These are phyloP conservation scores for Cadophora sp. DNA, from an alignment of 2,329 filamentous ascomycete genomes.

Conservation along the genomic window DNA sequence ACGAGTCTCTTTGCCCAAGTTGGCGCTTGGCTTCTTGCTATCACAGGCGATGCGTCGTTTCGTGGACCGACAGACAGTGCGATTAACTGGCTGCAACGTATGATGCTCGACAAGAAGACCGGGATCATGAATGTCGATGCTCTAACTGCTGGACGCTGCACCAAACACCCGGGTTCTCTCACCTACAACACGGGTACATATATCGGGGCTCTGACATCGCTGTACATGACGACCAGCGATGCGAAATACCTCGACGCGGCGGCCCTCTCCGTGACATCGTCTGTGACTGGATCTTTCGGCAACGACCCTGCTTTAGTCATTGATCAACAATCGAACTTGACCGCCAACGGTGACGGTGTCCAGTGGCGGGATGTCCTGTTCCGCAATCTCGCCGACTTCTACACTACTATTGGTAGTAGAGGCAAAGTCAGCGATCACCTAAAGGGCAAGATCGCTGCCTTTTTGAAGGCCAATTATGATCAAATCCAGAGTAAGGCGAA, in stretches of 20 bases:
- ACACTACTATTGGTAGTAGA: slow-evolving; percentile 7
- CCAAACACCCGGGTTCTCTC: slow-evolving; percentile 13
- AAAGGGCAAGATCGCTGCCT: slow-evolving; percentile 13
- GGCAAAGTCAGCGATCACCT: slow-evolving; percentile 5
- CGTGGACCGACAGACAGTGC: slow-evolving; percentile 17
- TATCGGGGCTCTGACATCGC: slow-evolving; percentile 25
- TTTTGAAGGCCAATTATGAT: slow-evolving; percentile 26
- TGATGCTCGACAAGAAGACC: slow-evolving; percentile 23
- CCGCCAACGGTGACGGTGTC: slow-evolving; percentile 9
- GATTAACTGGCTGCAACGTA: slow-evolving; percentile 24
- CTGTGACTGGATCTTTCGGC: slow-evolving; percentile 15
- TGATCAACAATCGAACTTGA: slow-evolving; percentile 14
- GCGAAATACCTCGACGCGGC: slow-evolving; percentile 22
- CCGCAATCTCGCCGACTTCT: slow-evolving; percentile 24
- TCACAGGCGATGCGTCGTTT: slow-evolving; percentile 21
- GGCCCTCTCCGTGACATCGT: slow-evolving; percentile 7
- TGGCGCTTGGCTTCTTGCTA: slow-evolving; percentile 23
- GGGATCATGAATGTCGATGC: slow-evolving; percentile 24
- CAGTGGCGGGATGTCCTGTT: slow-evolving; percentile 27
- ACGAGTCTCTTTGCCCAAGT: slow-evolving; percentile 27
- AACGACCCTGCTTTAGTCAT: slow-evolving; percentile 20
- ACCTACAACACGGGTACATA: slow-evolving; percentile 33
- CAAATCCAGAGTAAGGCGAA: slow-evolving; percentile 27
- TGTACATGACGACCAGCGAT: slow-evolving; percentile 26
- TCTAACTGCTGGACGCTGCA: slow-evolving; percentile 16